Evolutionary conservation across 2,329 filamentous ascomycete genomes (phyloP).

Genomic region (Fusarium papillatum): DNA sequence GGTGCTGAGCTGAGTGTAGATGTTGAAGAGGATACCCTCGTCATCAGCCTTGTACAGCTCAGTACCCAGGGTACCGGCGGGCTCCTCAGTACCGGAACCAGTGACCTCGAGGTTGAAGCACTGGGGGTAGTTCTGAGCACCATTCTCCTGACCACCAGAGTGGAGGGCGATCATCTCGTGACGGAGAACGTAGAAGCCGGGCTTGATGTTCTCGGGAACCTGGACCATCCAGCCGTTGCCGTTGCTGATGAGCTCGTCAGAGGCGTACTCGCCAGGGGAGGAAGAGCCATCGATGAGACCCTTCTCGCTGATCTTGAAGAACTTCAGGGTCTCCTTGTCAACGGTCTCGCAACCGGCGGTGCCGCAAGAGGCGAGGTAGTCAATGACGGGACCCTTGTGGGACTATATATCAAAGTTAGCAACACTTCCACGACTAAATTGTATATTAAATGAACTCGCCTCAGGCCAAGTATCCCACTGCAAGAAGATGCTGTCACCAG

Average conservation of each 20-base stretch:
- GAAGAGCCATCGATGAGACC: conserved; percentile 64
- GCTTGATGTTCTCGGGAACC: conserved; percentile 51
- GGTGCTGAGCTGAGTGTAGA: conserved; percentile 43
- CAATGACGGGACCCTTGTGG: conserved; percentile 69
- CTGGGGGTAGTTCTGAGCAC: conserved; percentile 38
- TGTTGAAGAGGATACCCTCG: conserved; percentile 51
- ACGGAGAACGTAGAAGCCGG: conserved; percentile 62
- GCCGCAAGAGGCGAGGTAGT: conserved; percentile 72
- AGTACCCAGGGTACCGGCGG: conserved; percentile 49
- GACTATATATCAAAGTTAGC: too few relatives aligned
- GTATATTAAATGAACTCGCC: too few relatives aligned
- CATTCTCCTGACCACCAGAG: conserved; percentile 45
- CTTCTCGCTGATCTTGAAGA: conserved; percentile 74
- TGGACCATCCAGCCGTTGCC: conserved; percentile 50
- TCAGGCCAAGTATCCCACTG: conserved; percentile 60
- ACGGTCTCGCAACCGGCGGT: conserved; percentile 67
- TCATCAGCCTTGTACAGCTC: conserved; percentile 48
- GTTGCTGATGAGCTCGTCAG: conserved; percentile 59
- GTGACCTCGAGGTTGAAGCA: conserved; percentile 51
- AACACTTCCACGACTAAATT: too few relatives aligned
- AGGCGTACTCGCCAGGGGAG: conserved; percentile 52
- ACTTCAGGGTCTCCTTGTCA: conserved; percentile 67
- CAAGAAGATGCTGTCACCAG: conserved; percentile 56
- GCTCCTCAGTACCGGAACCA: conserved; percentile 54
- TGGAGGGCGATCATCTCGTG: conserved; percentile 68